These are phyloP conservation scores for Vitis cinerea DNA, from an alignment of 164 flowering plant species.

Conservation along the genomic window DNA sequence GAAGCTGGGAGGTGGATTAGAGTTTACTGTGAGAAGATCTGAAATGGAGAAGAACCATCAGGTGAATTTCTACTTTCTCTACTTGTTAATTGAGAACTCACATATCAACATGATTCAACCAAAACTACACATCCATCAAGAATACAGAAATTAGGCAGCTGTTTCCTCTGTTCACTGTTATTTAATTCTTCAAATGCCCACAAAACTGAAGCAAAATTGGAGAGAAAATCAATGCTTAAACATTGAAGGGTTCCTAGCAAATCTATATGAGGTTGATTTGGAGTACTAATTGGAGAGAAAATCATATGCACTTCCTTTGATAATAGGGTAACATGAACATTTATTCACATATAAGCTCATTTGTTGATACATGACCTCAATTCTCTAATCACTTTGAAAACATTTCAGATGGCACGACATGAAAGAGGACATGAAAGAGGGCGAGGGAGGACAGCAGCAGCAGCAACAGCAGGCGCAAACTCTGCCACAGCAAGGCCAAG, in stretches of 20 bases:
- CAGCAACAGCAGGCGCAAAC: conserved; percentile 30
- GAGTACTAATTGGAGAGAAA: too few species aligned
- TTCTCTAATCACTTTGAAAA: background rate
- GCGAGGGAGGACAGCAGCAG: conserved; percentile 32
- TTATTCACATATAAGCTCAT: background rate
- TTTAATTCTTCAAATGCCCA: too few species aligned
- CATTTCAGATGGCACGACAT: conserved; percentile 52
- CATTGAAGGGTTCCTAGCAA: too few species aligned
- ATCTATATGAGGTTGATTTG: too few species aligned
- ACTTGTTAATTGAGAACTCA: background rate
- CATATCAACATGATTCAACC: too few species aligned
- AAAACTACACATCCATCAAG: background rate
- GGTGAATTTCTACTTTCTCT: conserved; percentile 27
- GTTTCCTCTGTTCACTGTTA: too few species aligned
- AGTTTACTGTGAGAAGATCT: conserved; percentile 22
- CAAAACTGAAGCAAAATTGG: too few species aligned
- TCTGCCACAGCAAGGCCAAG: conserved; percentile 44
- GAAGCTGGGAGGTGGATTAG: conserved; percentile 17
- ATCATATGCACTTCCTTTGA: too few species aligned
- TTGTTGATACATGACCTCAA: background rate
- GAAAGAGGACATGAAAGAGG: conserved; percentile 61
- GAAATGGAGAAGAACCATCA: conserved; percentile 32
- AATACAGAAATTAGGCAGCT: background rate
- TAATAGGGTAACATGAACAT: background rate
- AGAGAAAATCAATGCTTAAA: too few species aligned